A percentile compares a stretch with the other conserved stretches of the same genome.
Conservation (phyloP, 768 basidiomycete genomes). For the Phylloporus sp. region DNA sequence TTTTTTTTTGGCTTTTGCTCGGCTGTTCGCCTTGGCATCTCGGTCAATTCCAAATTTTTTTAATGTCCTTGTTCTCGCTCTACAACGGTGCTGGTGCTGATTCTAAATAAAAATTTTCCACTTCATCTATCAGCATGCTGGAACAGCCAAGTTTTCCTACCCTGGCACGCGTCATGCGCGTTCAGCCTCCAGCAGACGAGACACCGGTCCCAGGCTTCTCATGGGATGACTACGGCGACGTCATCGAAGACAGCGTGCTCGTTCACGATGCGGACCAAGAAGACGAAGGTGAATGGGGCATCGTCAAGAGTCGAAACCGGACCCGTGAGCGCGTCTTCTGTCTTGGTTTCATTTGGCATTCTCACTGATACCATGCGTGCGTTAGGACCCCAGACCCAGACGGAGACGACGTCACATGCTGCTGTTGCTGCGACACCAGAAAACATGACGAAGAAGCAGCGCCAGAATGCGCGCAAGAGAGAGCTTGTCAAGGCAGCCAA, state of each 20-base stretch:
- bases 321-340: constrained; percentile 33
- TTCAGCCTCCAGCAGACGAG: constrained; percentile 54
- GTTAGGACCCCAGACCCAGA: constrained; percentile 17
- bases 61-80: not conserved
- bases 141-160: constrained; percentile 51
- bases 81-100: not conserved
- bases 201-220: constrained; percentile 63
- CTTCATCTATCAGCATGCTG: constrained; percentile 48
- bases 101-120: constrained; percentile 1
- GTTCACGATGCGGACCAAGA: constrained; percentile 64
- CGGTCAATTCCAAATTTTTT: not conserved
- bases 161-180: constrained; percentile 66
- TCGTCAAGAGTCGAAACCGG: constrained; percentile 56
- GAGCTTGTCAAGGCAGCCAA: constrained; percentile 58
- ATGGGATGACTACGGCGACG: constrained; percentile 78
- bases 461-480: constrained; percentile 58
- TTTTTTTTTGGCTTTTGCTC: not conserved
- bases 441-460: constrained; percentile 60
- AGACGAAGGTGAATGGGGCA: constrained; percentile 74
- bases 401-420: constrained; percentile 10
- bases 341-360: not conserved
- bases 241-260: constrained; percentile 35
- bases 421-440: constrained; percentile 38
- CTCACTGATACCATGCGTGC: not conserved
- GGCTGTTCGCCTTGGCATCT: not conserved